Evolutionary conservation across 805 yeast species (phyloP), one percentile per base, ranked within the genome.

Genomic region (Starmerella sirachaensis): DNA sequence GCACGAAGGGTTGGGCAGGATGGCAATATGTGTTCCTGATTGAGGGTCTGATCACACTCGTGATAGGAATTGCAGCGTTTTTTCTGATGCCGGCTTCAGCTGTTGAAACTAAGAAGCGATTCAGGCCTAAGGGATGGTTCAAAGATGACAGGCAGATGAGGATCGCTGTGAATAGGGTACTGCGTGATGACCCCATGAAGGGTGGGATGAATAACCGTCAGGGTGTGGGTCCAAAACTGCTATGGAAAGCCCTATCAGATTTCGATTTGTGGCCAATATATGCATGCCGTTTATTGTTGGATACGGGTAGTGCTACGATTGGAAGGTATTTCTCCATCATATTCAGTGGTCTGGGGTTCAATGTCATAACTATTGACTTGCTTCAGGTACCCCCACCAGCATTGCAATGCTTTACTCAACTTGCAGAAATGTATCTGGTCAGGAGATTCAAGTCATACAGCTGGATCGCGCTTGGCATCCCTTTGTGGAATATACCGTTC

Each of bases 181-280:
- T 74, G 28, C 59, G 78, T 48, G 78, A 74, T 50, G 81, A 75
- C 49, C 79, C 79, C 6, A 47, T 64, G 2, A 68, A 68, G 58
- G 78, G 78, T 18, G 76, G 69, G 40, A 72, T 74, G 78, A 64
- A 73, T 51, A 74, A 74, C 49, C 62, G 76, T 49, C 69, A 69
- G 45, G 72, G 74, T 4, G 52, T 74, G 14, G 51, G 64, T 1
- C 45, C 56, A 3, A 59, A 52, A 27, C 64, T 63, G 56, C 42
- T 74, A 10, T 50, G 56, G 45, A 48, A 55, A 27, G 59, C 72
- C 2, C 29, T 71, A 4, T 29, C 48, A 2, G 78, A 74, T 49
- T 66, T 58, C 47, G 70, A 72, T 49, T 38, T 73, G 38, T 63
- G 74, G 68, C 78, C 78, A 16, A 55, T 72, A 26, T 71, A 70